Conservation (phyloP, 2,329 filamentous ascomycete species). For the Neofusicoccum parvum region DNA sequence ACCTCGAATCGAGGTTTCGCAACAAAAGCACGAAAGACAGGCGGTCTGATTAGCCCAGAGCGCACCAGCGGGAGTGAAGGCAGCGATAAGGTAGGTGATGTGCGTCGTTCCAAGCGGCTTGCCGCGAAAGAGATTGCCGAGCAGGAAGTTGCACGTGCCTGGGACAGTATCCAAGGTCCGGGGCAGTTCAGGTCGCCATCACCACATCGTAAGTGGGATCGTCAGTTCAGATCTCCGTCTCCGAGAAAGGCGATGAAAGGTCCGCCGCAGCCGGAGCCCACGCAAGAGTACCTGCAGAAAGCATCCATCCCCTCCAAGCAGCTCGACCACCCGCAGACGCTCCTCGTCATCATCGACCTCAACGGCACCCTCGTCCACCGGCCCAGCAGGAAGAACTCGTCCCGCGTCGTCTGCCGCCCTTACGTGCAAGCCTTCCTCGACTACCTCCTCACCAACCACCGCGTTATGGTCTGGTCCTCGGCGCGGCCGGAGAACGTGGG, state of each 20-base stretch:
- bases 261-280: slow-evolving; percentile 60
- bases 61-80: background rate
- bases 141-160: too few relatives aligned
- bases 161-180: background rate
- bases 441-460: slow-evolving; percentile 74
- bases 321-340: slow-evolving; percentile 55
- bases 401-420: slow-evolving; percentile 66
- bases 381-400: slow-evolving; percentile 49
- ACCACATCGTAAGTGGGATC: background rate
- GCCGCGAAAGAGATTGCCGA: background rate
- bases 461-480: slow-evolving; percentile 89
- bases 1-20: background rate
- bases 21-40: background rate
- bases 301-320: slow-evolving; percentile 43
- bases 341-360: slow-evolving; percentile 86
- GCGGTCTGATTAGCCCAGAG: background rate
- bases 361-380: slow-evolving; percentile 88
- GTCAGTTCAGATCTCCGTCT: too few relatives aligned
- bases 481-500: slow-evolving; percentile 73
- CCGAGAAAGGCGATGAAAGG: slow-evolving; percentile 14
- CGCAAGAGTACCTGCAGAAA: slow-evolving; percentile 61
- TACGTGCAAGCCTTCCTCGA: slow-evolving; percentile 68
- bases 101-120: background rate
- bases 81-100: background rate
- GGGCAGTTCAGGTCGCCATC: background rate